Base-by-base conservation (phyloP, 345 rosid genomes). In the Populus alba region DNA sequence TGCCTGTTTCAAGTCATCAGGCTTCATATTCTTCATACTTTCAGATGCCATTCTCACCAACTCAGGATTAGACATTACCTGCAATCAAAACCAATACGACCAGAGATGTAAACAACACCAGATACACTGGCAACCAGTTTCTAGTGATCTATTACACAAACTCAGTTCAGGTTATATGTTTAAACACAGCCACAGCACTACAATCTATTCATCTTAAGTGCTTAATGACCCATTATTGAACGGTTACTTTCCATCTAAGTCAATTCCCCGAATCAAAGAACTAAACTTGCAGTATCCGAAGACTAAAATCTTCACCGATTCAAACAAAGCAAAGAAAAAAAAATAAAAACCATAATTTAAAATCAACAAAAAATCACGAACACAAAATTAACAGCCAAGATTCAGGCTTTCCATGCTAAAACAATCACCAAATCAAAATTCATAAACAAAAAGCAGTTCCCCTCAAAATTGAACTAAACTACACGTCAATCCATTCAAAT, bases 41-140 rank as follows among this genome's bases (percentile, higher is more conserved):
- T 97, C 97, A 0, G 97, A 83, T n/a, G 99, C 98, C 92, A 94
- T 94, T 76, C 84, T 97, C 94, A 97, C 87, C 89, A 92, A 87
- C 5, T 94, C 97, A 20, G 98, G 99, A 84, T 97, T 97, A 29
- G 97, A 85, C 97, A 92, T 91, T 95, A 94, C 88, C 98, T 97
- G 85, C 78, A 82, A 10, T 66, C 38, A 35, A 2, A 31, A 15
- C 45, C 31, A 33, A 35, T 35, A 1, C n/a, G 7, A 23, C 18
- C 57, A 74, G 17, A 23, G 7, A 61, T 15, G 3, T 9, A 25
- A 59, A 55, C 18, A 70, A 41, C 7, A 59, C 63, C 63, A n/a
- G 63, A 23, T 59, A 53, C 20, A 53, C 59, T 23, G 5, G 27
- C 29, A 9, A 10, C 25, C 62, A n/a, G 62, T 57, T 57, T 22